Percentiles rank a stretch among this genome's conserved stretches.
These are phyloP conservation scores for Oryza rufipogon DNA, from an alignment of 176 grass and related monocot genomes.

Conservation along the genomic window DNA sequence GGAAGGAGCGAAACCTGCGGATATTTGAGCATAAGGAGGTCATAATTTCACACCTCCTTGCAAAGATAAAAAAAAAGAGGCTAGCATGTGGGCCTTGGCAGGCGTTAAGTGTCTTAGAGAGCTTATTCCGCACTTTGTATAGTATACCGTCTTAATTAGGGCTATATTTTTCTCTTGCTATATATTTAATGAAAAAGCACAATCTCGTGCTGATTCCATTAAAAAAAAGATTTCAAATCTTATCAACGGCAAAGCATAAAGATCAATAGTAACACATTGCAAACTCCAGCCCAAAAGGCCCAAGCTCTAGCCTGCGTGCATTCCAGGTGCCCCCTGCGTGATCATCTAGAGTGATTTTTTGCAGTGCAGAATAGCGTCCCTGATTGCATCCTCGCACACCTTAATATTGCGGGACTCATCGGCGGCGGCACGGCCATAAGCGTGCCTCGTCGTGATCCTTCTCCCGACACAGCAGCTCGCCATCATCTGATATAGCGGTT, in stretches of 20 bases:
- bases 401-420: constrained; percentile 1
- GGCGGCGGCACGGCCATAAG: background rate
- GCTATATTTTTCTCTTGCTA: too few relatives aligned
- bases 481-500: constrained; percentile 37
- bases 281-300: background rate
- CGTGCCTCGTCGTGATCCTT: background rate
- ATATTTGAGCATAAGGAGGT: too few relatives aligned
- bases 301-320: background rate
- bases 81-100: too few relatives aligned
- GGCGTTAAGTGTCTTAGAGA: too few relatives aligned
- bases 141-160: too few relatives aligned
- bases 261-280: background rate
- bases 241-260: background rate
- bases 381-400: constrained; percentile 39
- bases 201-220: too few relatives aligned
- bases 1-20: too few relatives aligned
- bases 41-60: too few relatives aligned
- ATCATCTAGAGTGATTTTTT: constrained; percentile 8
- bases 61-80: too few relatives aligned
- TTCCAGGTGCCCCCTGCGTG: background rate
- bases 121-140: too few relatives aligned
- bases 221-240: background rate
- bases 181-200: too few relatives aligned
- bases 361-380: constrained; percentile 53
- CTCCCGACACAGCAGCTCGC: background rate